These are phyloP conservation scores for Ustilago loliicola DNA, from an alignment of 1,284 basidiomycete genomes.

Conservation along the genomic window DNA sequence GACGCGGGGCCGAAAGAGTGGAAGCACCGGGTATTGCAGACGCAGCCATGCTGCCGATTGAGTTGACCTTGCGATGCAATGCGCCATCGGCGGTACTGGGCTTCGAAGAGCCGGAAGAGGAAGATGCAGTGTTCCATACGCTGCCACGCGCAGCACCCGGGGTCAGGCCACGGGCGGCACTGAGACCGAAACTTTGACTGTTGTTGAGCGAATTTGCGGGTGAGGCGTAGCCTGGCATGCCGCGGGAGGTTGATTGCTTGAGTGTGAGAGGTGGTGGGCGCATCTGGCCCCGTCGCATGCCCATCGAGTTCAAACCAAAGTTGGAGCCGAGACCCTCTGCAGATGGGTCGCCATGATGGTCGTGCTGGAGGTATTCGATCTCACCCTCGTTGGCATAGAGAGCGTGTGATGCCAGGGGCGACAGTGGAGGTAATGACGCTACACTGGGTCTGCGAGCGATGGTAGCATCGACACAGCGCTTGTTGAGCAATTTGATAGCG, in stretches of 20 bases:
- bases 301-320: constrained; percentile 42
- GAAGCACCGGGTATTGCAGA: constrained; percentile 28
- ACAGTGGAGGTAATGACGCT: constrained; percentile 32
- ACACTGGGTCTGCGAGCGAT: constrained; percentile 36
- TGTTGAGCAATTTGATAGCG: constrained; percentile 68
- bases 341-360: constrained; percentile 26
- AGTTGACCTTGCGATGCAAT: constrained; percentile 57
- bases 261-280: constrained; percentile 50
- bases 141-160: constrained; percentile 42
- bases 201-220: constrained; percentile 45
- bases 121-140: constrained; percentile 24
- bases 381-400: constrained; percentile 42
- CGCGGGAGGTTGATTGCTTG: constrained; percentile 45
- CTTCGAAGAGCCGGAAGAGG: constrained; percentile 30
- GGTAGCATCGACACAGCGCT: constrained; percentile 51
- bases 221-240: constrained; percentile 50
- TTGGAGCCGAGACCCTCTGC: constrained; percentile 9
- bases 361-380: constrained; percentile 51
- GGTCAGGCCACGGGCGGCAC: constrained; percentile 54
- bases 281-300: constrained; percentile 48
- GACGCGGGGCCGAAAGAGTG: constrained; percentile 15
- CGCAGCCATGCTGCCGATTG: constrained; percentile 40
- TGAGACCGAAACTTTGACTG: constrained; percentile 57
- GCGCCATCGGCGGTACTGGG: constrained; percentile 29
- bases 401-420: constrained; percentile 22